Evolutionary conservation across 2,329 filamentous ascomycete species (phyloP).

Genomic region (Venturia nashicola): DNA sequence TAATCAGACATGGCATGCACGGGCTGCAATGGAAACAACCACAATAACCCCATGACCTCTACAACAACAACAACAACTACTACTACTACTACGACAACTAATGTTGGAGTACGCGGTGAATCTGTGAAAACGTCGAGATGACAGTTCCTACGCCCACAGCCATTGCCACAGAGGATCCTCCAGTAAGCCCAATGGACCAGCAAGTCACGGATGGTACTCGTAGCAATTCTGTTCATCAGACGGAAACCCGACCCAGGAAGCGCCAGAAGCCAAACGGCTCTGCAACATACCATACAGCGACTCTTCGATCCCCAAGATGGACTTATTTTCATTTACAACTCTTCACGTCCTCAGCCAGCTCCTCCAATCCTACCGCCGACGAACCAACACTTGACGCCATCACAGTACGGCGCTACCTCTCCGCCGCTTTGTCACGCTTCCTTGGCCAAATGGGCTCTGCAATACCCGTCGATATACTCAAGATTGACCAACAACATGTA

Average conservation of each 20-base stretch:
- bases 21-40: too few relatives aligned
- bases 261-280: neutral
- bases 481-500: slow-evolving; percentile 40
- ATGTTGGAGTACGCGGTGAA: neutral
- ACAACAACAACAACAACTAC: too few relatives aligned
- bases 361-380: neutral
- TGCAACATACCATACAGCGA: slow-evolving; percentile 22
- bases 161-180: neutral
- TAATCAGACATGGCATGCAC: too few relatives aligned
- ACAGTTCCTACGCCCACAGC: neutral
- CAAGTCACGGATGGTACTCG: neutral
- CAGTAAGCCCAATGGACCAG: neutral
- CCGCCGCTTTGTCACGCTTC: slow-evolving; percentile 52
- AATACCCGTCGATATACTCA: slow-evolving; percentile 59
- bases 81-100: too few relatives aligned
- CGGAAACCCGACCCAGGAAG: neutral
- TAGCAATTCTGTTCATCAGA: too few relatives aligned
- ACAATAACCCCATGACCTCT: too few relatives aligned
- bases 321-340: slow-evolving; percentile 11
- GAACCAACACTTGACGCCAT: slow-evolving; percentile 42
- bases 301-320: slow-evolving; percentile 26
- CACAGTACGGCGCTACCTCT: slow-evolving; percentile 50
- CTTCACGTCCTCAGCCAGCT: slow-evolving; percentile 3
- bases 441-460: slow-evolving; percentile 56
- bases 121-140: neutral